Evolutionary conservation across 495 filamentous ascomycete genomes (phyloP), one percentile per base, ranked within the genome.

Genomic region (Clavariopsis aquatica): DNA sequence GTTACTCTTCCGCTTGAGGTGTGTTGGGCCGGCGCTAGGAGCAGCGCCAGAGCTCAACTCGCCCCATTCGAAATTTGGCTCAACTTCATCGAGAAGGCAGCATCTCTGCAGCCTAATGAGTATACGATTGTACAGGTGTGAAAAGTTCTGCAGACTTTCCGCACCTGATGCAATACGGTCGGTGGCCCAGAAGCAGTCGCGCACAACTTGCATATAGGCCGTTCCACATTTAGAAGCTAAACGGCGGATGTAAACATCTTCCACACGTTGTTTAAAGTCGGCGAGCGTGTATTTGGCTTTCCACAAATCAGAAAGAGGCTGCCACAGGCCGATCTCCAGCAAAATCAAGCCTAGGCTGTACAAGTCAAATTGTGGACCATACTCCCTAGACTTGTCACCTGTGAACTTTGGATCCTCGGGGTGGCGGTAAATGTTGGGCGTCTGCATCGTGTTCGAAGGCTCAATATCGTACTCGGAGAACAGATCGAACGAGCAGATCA

Each of bases 261-360:
- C 83, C 22, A 88, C 77, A 24, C 85, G 78, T 22, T 80, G 76
- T 66, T 87, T 86, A 77, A 88, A 88, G 72, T 83, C 82, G n/a
- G 77, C 76, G 13, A 81, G 79, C 51, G 80, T 81, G 72, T 89
- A 89, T 69, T 86, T 87, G 68, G 82, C 74, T 68, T 89, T 89
- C 83, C 83, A 88, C 19, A 88, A 70, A 31, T 82, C 82, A 57
- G 83, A 82, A 38, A 96, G 80, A 2, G 89, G 86, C n/a, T 84
- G 86, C 93, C 93, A 97, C 0, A 96, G 79, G 26, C 92, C 93
- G 60, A 97, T 87, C 58, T 95, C 93, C 28, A 96, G 75, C 12
- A 97, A 79, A 13, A 96, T 79, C 69, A 96, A 83, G 36, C 90
- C 92, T 1, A 97, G 78, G 2, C 90, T 89, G 72, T 95, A 96